phyloP scores from a whole-genome alignment of 139 green algal species.

The Limnomonas spitsbergensis region DNA sequence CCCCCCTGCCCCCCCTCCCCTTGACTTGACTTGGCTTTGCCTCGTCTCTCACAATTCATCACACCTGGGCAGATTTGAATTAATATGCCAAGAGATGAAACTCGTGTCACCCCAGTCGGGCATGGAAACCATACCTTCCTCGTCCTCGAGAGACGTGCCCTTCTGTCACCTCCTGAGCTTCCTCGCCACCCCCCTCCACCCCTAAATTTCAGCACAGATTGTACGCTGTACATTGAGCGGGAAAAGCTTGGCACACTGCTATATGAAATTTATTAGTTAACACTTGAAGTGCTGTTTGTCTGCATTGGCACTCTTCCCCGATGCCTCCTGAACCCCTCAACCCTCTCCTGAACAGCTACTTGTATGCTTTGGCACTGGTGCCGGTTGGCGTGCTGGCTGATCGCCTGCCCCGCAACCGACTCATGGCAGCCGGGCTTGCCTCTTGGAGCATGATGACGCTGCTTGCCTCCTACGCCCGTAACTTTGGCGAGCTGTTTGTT shows the following conservation, averaged over 20 bases:
- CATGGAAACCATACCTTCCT: no score
- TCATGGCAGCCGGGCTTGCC: slow-evolving; percentile 65
- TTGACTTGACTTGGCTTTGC: no score
- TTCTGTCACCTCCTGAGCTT: no score
- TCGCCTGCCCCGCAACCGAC: slow-evolving; percentile 46
- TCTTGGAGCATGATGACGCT: slow-evolving; percentile 72
- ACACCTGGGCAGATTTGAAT: no score
- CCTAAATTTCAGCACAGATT: neutral
- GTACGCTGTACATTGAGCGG: neutral
- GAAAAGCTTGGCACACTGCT: neutral
- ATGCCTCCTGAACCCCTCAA: neutral
- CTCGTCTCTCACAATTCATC: no score
- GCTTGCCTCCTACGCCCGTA: slow-evolving; percentile 45
- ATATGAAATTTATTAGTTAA: neutral
- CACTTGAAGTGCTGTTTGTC: neutral
- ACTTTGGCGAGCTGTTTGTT: slow-evolving; percentile 62
- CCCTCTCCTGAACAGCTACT: slow-evolving; percentile 33
- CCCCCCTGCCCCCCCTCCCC: no score
- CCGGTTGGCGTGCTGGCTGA: slow-evolving; percentile 81
- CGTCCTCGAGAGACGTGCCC: no score
- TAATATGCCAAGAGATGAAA: no score
- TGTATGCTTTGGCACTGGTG: slow-evolving; percentile 81
- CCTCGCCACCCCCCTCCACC: neutral
- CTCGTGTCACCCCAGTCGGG: no score
- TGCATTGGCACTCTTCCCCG: neutral